Conservation (phyloP, 164 flowering plant genomes). For the Euptelea pleiosperma region DNA sequence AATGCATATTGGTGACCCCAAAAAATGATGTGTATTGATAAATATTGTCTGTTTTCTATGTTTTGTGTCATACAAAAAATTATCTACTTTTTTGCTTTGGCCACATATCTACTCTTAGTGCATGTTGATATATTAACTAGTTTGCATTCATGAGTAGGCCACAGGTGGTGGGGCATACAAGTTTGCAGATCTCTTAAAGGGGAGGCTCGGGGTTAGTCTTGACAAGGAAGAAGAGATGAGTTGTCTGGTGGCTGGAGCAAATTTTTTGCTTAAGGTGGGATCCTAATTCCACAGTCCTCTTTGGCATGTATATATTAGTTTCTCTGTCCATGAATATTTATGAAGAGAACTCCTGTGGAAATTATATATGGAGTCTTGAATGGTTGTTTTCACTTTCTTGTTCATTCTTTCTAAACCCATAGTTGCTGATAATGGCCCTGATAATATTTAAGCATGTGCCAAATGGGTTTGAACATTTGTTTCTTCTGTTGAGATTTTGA, state of each 20-base stretch:
- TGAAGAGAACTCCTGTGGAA: too few relatives aligned
- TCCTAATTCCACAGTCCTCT: not conserved
- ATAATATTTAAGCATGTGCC: too few relatives aligned
- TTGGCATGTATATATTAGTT: not conserved
- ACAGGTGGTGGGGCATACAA: conserved; percentile 85
- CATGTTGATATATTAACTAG: not conserved
- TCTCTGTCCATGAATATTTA: too few relatives aligned
- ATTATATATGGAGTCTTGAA: too few relatives aligned
- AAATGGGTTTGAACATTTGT: too few relatives aligned
- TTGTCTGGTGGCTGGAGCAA: conserved; percentile 77
- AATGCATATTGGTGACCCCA: too few relatives aligned
- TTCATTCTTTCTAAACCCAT: too few relatives aligned
- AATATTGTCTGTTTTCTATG: too few relatives aligned
- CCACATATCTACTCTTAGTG: not conserved
- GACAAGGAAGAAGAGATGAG: conserved; percentile 88
- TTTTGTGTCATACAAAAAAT: not conserved
- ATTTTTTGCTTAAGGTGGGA: conserved; percentile 75
- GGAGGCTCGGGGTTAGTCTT: conserved; percentile 58
- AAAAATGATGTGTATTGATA: too few relatives aligned
- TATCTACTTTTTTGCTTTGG: not conserved
- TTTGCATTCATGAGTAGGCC: conserved; percentile 36
- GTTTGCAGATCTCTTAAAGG: conserved; percentile 63
- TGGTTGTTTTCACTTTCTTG: too few relatives aligned
- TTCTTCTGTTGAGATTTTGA: too few relatives aligned
- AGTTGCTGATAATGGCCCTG: too few relatives aligned